Percentiles rank a stretch among this genome's conserved stretches.
phyloP scores from a whole-genome alignment of 257 asterid genomes.

The Lycium ferocissimum region DNA sequence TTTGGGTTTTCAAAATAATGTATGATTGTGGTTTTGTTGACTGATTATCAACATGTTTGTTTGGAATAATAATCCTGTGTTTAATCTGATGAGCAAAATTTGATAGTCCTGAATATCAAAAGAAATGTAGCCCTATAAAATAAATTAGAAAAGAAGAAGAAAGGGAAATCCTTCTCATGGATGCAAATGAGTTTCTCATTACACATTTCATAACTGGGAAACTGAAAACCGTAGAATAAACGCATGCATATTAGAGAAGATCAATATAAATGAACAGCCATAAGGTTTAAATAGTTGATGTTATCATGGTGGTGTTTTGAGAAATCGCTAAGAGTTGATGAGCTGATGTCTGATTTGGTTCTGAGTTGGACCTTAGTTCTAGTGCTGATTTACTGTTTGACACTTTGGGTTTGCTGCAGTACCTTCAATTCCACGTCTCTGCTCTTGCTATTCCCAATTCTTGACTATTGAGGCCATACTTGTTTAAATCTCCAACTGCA shows the following conservation, averaged over 20 bases:
- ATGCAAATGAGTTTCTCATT: slow-evolving; percentile 15
- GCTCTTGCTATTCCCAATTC: background rate
- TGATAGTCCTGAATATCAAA: background rate
- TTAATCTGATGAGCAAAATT: background rate
- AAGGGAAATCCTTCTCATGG: background rate
- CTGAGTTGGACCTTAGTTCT: slow-evolving; percentile 20
- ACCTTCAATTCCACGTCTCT: background rate
- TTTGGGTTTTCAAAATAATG: background rate
- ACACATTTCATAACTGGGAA: background rate
- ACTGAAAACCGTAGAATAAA: background rate
- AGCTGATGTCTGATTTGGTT: slow-evolving; percentile 11
- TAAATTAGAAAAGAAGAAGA: slow-evolving; percentile 2
- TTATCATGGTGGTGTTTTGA: background rate
- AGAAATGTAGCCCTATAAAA: background rate
- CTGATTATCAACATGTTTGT: background rate
- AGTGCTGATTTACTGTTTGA: background rate
- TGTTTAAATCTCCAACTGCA: slow-evolving; percentile 25
- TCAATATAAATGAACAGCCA: background rate
- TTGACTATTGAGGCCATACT: background rate
- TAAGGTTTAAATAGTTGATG: background rate
- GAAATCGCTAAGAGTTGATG: background rate
- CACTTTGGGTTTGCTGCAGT: background rate
- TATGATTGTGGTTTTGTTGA: background rate
- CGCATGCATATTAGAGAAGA: background rate
- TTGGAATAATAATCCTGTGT: background rate